Base-by-base conservation (phyloP, 164 flowering plant species). In the Warburgia ugandensis region DNA sequence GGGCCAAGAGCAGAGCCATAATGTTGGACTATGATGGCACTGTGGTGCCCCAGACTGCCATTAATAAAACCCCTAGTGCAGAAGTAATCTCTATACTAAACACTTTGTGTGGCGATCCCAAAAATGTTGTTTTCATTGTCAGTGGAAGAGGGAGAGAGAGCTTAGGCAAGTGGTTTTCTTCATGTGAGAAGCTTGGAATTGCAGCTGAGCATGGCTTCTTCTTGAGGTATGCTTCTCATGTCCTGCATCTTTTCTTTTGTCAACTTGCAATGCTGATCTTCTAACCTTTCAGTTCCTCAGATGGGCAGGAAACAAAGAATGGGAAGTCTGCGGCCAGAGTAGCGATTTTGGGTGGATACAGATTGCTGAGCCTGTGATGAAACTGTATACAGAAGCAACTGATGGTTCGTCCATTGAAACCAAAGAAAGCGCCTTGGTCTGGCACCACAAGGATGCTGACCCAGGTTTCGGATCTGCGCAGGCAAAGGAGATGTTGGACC, bases 151-250 rank as follows among this genome's bases (percentile, higher is more conserved):
- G 86, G 28, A 73, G 71, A 57, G 80, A 76, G 1, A 75, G 73
- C 63, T 63, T 84, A 52, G 70, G 84, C 26, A 73, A 66, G 39
- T 84, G 94, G 94, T 77, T 84, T 67, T 63, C 89, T 65, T 78
- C 84, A 7, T 84, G 94, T 47, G 62, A 70, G 54, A 80, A 74
- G 57, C 79, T 84, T 44, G 94, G 94, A 54, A 73, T 84, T 50
- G 86, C 94, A 20, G 84, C 94, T 13, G 94, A 84, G 43, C 94
- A 84, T 65, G 94, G 94, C 21, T 84, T 73, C 65, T 82, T 74
- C 56, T 25, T 82, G 61, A 77, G 89, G 94, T 77, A 50, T n/a
- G n/a, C 42, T 22, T 33, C 44, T 45, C 21, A 74, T 52, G 55
- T 81, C 52, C 78, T 83, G 33, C 64, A 66, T 60, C 14, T 65